These are phyloP conservation scores for Botrytis deweyae DNA, from an alignment of 2,329 filamentous ascomycete species.

Conservation along the genomic window DNA sequence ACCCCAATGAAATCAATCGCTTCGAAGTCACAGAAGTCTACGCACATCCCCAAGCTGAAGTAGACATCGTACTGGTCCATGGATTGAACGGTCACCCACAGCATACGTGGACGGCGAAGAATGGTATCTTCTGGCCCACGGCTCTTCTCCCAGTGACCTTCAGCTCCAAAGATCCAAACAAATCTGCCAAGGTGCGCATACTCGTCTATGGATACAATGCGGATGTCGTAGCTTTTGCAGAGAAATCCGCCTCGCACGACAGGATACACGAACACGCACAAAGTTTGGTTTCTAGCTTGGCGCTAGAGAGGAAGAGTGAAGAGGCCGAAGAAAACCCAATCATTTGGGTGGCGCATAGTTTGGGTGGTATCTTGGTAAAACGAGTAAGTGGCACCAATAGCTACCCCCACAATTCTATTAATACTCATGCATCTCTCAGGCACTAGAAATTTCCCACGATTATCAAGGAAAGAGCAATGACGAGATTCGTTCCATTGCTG, in stretches of 20 bases:
- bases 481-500: constrained; percentile 65
- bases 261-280: constrained; percentile 71
- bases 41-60: constrained; percentile 57
- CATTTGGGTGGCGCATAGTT: constrained; percentile 72
- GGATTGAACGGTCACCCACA: constrained; percentile 66
- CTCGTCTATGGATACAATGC: constrained; percentile 76
- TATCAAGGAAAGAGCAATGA: constrained; percentile 59
- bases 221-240: constrained; percentile 52
- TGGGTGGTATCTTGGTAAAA: constrained; percentile 73
- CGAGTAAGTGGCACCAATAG: constrained; percentile 37
- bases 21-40: constrained; percentile 61
- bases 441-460: constrained; percentile 65
- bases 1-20: constrained; percentile 47
- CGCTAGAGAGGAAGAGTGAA: constrained; percentile 60
- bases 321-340: constrained; percentile 62
- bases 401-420: background rate
- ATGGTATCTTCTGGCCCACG: constrained; percentile 65
- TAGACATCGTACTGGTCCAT: constrained; percentile 69
- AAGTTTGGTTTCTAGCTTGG: constrained; percentile 62
- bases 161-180: constrained; percentile 35
- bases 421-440: constrained; percentile 32
- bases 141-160: constrained; percentile 65
- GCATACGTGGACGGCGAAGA: constrained; percentile 58
- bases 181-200: constrained; percentile 57
- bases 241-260: constrained; percentile 52